A percentile compares a stretch with the other conserved stretches of the same genome.
phyloP scores from a whole-genome alignment of 2,329 filamentous ascomycete genomes.

The Penicillium polonicum region DNA sequence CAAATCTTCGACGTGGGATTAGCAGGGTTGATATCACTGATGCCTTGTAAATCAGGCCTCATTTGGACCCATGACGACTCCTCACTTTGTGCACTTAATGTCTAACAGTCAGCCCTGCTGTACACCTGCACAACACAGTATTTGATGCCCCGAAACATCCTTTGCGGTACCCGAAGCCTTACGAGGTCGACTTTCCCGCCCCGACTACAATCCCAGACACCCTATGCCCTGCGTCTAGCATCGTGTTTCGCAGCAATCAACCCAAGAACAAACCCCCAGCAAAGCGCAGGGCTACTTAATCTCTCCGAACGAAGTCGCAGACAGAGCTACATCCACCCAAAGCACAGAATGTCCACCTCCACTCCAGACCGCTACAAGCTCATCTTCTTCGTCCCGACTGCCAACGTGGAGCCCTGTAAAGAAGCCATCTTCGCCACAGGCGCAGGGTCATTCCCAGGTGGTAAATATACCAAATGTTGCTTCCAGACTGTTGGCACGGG shows the following conservation, averaged over 20 bases:
- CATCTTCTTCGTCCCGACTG: constrained; percentile 45
- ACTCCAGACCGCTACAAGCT: constrained; percentile 41
- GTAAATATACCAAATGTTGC: constrained; percentile 42
- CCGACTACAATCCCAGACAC: background rate
- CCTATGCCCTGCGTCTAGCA: background rate
- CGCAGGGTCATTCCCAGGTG: constrained; percentile 43
- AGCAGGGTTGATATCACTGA: too few relatives aligned
- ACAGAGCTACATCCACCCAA: background rate
- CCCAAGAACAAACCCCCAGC: background rate
- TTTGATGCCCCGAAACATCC: background rate
- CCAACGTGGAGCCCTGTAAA: constrained; percentile 42
- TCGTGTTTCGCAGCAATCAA: background rate
- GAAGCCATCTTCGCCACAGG: constrained; percentile 44
- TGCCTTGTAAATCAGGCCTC: too few relatives aligned
- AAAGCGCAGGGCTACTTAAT: background rate
- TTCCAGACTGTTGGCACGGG: constrained; percentile 44
- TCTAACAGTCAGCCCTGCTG: background rate
- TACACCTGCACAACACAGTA: background rate
- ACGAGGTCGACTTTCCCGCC: constrained; percentile 1
- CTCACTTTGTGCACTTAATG: constrained; percentile 3
- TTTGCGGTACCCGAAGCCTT: background rate
- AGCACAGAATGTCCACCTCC: constrained; percentile 26
- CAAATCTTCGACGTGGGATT: too few relatives aligned
- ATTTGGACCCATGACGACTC: background rate
- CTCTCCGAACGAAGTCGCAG: background rate